Conservation (phyloP, 1,284 basidiomycete genomes). For the Pterulicium gracile region DNA sequence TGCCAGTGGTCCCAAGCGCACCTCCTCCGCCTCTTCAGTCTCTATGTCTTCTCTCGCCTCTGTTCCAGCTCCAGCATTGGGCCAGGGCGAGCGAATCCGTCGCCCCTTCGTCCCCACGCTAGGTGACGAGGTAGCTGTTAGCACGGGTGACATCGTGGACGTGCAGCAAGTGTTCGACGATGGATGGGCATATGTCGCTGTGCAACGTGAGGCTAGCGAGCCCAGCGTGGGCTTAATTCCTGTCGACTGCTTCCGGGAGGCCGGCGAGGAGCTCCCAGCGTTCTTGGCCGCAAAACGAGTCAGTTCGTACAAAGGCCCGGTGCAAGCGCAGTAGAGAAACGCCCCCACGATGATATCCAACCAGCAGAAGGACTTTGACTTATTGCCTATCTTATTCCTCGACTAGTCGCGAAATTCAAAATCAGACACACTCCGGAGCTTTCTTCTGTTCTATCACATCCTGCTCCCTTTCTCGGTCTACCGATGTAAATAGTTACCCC, state of each 20-base stretch:
- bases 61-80: slow-evolving; percentile 19
- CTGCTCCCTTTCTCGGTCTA: no score
- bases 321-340: no score
- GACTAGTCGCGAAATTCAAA: no score
- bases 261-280: slow-evolving; percentile 33
- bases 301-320: slow-evolving; percentile 23
- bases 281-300: slow-evolving; percentile 40
- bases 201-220: slow-evolving; percentile 9
- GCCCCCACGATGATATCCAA: no score
- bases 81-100: slow-evolving; percentile 32
- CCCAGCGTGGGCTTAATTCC: slow-evolving; percentile 34
- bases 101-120: slow-evolving; percentile 48
- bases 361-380: no score
- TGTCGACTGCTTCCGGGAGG: slow-evolving; percentile 45
- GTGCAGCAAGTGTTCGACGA: slow-evolving; percentile 50
- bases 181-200: slow-evolving; percentile 47
- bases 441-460: no score
- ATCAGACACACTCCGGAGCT: no score
- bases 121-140: slow-evolving; percentile 47
- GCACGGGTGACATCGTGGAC: slow-evolving; percentile 38
- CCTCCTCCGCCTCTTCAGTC: slow-evolving; percentile 27
- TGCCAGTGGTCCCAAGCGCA: no score
- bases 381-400: no score
- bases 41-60: slow-evolving; percentile 5
- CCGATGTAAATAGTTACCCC: no score